Percentiles rank a stretch among this genome's conserved stretches.
Conservation (phyloP, 768 basidiomycete genomes). For the Agaricus subrufescens region DNA sequence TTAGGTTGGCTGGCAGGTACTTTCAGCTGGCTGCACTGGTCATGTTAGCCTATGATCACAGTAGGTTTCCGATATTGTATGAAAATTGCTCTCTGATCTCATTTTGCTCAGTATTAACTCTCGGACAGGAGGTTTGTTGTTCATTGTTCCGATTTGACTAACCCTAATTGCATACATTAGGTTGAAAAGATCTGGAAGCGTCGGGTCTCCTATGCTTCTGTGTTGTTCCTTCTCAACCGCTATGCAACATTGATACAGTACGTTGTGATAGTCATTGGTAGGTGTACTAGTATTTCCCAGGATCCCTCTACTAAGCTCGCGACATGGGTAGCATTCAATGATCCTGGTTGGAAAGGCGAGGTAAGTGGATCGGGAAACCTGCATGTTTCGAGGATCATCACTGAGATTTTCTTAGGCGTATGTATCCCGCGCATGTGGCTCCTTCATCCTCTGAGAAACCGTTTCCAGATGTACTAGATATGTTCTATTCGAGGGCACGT, state of each 20-base stretch:
- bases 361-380: conserved; percentile 9
- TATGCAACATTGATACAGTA: conserved; percentile 24
- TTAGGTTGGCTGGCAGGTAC: conserved; percentile 13
- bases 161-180: neutral
- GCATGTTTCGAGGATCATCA: no score
- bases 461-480: conserved; percentile 18
- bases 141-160: neutral
- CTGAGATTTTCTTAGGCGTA: neutral
- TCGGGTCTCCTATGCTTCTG: conserved; percentile 17
- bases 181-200: conserved; percentile 25
- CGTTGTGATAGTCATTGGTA: conserved; percentile 20
- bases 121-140: conserved; percentile 9
- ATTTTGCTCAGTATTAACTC: conserved; percentile 5
- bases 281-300: neutral
- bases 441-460: neutral
- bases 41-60: conserved; percentile 17
- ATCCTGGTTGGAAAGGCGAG: conserved; percentile 18
- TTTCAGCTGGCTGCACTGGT: conserved; percentile 18
- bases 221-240: conserved; percentile 26
- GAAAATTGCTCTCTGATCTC: neutral
- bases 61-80: conserved; percentile 4
- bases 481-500: conserved; percentile 23
- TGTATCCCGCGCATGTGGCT: neutral
- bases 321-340: conserved; percentile 17
- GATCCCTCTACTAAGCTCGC: no score